These are phyloP conservation scores for Ephemerocybe angulata DNA, from an alignment of 768 basidiomycete genomes.

Conservation along the genomic window DNA sequence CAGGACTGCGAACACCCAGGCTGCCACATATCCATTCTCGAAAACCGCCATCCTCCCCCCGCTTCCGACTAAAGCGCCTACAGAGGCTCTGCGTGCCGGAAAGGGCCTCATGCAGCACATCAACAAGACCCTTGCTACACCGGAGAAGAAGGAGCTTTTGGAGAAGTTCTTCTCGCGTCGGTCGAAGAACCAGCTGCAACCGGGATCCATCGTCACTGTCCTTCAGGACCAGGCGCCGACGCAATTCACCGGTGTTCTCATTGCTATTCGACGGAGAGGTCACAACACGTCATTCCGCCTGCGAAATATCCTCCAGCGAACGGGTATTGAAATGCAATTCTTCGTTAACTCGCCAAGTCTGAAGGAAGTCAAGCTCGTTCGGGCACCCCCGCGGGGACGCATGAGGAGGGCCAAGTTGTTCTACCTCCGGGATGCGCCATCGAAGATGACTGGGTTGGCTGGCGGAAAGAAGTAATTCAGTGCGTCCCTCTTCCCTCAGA, in stretches of 20 bases:
- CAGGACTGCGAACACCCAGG: conserved; percentile 9
- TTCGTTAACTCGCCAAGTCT: conserved; percentile 83
- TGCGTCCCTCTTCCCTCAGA: background rate
- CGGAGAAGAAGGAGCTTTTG: conserved; percentile 68
- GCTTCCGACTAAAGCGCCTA: conserved; percentile 38
- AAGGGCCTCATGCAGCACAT: conserved; percentile 80
- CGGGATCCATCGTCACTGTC: conserved; percentile 86
- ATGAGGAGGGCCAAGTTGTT: conserved; percentile 78
- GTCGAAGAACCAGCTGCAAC: conserved; percentile 62
- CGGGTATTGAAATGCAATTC: conserved; percentile 91
- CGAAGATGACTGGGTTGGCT: conserved; percentile 78
- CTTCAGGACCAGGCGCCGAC: conserved; percentile 74
- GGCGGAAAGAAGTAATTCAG: conserved; percentile 28
- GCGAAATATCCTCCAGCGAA: conserved; percentile 86
- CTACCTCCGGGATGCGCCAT: conserved; percentile 78
- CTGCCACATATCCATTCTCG: conserved; percentile 64
- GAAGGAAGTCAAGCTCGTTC: conserved; percentile 81
- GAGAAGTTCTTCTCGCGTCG: conserved; percentile 66
- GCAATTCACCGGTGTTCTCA: conserved; percentile 84
- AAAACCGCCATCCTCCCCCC: conserved; percentile 57
- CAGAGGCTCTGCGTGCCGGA: conserved; percentile 53
- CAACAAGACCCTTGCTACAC: conserved; percentile 57
- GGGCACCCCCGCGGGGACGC: conserved; percentile 56
- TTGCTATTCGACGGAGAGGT: conserved; percentile 79
- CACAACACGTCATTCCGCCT: conserved; percentile 85